phyloP scores from a whole-genome alignment of 1,284 basidiomycete species.

The Schizopora paradoxa region DNA sequence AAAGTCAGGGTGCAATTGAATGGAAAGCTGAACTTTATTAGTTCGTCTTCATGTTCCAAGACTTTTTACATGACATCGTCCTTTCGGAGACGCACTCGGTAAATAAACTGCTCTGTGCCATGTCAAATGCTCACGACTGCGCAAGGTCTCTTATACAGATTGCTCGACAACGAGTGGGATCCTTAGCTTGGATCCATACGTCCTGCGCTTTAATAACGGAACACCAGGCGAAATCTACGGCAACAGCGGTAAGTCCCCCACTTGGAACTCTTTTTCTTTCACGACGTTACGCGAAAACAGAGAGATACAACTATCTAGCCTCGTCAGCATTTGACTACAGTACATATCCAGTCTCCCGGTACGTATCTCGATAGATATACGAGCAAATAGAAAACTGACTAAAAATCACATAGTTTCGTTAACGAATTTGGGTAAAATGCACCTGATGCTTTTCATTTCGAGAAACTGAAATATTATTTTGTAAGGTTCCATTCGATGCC shows the following conservation, averaged over 20 bases:
- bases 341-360: slow-evolving; percentile 50
- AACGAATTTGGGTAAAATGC: slow-evolving; percentile 60
- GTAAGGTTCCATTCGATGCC: slow-evolving; percentile 62
- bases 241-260: slow-evolving; percentile 38
- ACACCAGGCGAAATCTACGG: slow-evolving; percentile 52
- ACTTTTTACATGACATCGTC: slow-evolving; percentile 46
- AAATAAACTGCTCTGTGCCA: slow-evolving; percentile 7
- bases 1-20: too few relatives aligned
- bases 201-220: slow-evolving; percentile 46
- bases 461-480: slow-evolving; percentile 3
- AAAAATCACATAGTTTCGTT: slow-evolving; percentile 43
- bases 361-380: slow-evolving; percentile 14
- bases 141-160: slow-evolving; percentile 53
- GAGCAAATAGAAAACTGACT: too few relatives aligned
- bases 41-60: slow-evolving; percentile 49
- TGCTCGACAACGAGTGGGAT: slow-evolving; percentile 58
- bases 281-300: slow-evolving; percentile 21
- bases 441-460: not conserved
- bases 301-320: slow-evolving; percentile 57
- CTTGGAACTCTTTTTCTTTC: not conserved
- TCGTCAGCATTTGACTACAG: slow-evolving; percentile 49
- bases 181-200: slow-evolving; percentile 51
- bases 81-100: slow-evolving; percentile 48
- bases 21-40: too few relatives aligned
- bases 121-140: not conserved